Evolutionary conservation across 805 yeast species (phyloP).

Genomic region (Wickerhamiella sergipiensis): DNA sequence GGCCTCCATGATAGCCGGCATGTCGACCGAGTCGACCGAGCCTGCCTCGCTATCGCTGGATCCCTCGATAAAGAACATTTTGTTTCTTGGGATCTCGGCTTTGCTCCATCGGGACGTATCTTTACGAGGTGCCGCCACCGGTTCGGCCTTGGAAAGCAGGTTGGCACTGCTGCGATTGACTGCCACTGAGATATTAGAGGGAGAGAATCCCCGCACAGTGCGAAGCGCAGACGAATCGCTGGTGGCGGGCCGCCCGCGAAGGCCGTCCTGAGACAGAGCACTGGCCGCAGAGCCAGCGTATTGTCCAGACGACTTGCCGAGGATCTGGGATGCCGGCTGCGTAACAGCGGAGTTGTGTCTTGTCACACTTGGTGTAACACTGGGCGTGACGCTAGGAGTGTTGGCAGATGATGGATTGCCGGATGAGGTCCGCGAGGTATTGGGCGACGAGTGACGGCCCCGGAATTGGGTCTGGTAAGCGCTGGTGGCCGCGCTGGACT

Average conservation of each 20-base stretch:
- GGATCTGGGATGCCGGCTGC: neutral
- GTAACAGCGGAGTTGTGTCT: neutral
- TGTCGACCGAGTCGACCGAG: slow-evolving; percentile 12
- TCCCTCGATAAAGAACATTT: slow-evolving; percentile 29
- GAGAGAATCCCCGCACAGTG: slow-evolving; percentile 27
- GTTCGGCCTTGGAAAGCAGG: neutral
- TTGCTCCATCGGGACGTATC: neutral
- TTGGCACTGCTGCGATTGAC: slow-evolving; percentile 9
- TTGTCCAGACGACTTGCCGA: neutral
- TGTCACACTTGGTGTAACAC: neutral
- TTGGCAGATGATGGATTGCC: neutral
- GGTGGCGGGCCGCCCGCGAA: neutral
- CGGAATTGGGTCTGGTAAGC: neutral
- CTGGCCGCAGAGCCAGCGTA: neutral
- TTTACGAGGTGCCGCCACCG: neutral
- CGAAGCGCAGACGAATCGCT: neutral
- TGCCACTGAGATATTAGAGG: slow-evolving; percentile 25
- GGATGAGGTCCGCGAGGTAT: neutral
- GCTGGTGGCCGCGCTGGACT: neutral
- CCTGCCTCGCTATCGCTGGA: slow-evolving; percentile 23
- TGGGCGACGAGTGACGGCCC: neutral
- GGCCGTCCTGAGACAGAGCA: neutral
- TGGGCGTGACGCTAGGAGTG: neutral
- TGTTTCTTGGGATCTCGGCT: slow-evolving; percentile 17
- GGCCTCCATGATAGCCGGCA: slow-evolving; percentile 3